Conservation (phyloP, 2,329 filamentous ascomycete species). For the Aspergillus sp. region DNA sequence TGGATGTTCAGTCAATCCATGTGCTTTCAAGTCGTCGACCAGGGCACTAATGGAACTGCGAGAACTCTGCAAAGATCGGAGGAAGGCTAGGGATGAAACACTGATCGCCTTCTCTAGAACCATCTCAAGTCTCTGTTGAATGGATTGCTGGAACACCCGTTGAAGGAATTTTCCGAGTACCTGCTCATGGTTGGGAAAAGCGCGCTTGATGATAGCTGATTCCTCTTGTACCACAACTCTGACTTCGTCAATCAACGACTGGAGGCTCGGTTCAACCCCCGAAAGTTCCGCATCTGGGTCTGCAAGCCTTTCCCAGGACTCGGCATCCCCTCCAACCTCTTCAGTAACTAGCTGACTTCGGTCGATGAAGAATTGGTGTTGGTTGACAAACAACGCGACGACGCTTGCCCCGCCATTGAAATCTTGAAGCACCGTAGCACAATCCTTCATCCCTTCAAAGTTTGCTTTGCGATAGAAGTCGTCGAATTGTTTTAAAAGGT, state of each 20-base stretch:
- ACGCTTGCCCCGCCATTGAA: conserved; percentile 96
- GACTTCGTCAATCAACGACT: conserved; percentile 90
- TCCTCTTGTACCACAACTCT: conserved; percentile 95
- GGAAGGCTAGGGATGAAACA: conserved; percentile 86
- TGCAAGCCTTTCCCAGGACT: conserved; percentile 86
- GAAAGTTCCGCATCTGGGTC: conserved; percentile 92
- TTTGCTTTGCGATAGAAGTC: conserved; percentile 94
- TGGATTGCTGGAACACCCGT: conserved; percentile 94
- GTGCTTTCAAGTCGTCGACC: conserved; percentile 89
- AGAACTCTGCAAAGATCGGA: conserved; percentile 87
- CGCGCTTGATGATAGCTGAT: conserved; percentile 92
- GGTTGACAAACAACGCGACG: conserved; percentile 94
- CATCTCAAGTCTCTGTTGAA: conserved; percentile 93
- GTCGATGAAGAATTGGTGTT: conserved; percentile 99
- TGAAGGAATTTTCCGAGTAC: conserved; percentile 92
- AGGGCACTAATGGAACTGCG: conserved; percentile 82
- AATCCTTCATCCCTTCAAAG: conserved; percentile 97
- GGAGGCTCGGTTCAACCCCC: conserved; percentile 85
- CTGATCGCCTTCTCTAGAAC: conserved; percentile 92
- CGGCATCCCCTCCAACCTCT: conserved; percentile 62
- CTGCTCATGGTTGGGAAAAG: conserved; percentile 94
- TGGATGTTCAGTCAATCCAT: conserved; percentile 92
- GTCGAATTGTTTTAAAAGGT: conserved; percentile 93
- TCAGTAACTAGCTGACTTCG: conserved; percentile 87
- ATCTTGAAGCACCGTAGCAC: conserved; percentile 87